phyloP scores from a whole-genome alignment of 805 yeast genomes.

The Vanderwaltozyma verrucispora region DNA sequence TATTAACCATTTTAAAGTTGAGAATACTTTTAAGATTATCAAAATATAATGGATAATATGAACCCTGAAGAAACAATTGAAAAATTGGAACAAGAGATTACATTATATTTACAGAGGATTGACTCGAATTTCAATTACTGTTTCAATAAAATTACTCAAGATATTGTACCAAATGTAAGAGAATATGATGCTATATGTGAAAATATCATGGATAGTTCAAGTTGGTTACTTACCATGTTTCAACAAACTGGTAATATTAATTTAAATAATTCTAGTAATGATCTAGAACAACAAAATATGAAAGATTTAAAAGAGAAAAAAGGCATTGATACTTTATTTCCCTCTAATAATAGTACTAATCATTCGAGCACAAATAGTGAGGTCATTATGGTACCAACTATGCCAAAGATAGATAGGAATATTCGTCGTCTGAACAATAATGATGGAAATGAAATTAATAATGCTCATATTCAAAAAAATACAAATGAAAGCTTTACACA shows the following conservation, averaged over 20 bases:
- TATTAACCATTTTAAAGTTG: neutral
- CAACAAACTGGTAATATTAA: slow-evolving; percentile 66
- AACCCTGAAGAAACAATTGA: slow-evolving; percentile 33
- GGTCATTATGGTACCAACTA: slow-evolving; percentile 3
- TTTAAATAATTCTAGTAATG: slow-evolving; percentile 18
- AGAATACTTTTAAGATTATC: neutral
- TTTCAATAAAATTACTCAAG: slow-evolving; percentile 56
- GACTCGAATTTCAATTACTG: slow-evolving; percentile 64
- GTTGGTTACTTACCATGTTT: slow-evolving; percentile 69
- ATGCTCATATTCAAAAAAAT: neutral
- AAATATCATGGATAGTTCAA: slow-evolving; percentile 53
- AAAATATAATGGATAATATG: neutral
- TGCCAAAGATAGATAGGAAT: slow-evolving; percentile 1
- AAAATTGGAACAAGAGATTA: slow-evolving; percentile 67
- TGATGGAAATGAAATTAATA: neutral
- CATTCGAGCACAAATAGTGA: slow-evolving; percentile 1
- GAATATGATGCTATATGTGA: slow-evolving; percentile 48
- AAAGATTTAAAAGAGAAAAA: no score
- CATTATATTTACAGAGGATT: slow-evolving; percentile 65
- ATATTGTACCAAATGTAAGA: slow-evolving; percentile 56
- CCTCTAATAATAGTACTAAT: slow-evolving; percentile 2
- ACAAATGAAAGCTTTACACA: slow-evolving; percentile 1
- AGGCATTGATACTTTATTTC: slow-evolving; percentile 1
- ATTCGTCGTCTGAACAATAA: neutral
- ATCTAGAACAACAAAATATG: no score